Conservation (phyloP, 768 basidiomycete species). For the Termitomyces sp. region DNA sequence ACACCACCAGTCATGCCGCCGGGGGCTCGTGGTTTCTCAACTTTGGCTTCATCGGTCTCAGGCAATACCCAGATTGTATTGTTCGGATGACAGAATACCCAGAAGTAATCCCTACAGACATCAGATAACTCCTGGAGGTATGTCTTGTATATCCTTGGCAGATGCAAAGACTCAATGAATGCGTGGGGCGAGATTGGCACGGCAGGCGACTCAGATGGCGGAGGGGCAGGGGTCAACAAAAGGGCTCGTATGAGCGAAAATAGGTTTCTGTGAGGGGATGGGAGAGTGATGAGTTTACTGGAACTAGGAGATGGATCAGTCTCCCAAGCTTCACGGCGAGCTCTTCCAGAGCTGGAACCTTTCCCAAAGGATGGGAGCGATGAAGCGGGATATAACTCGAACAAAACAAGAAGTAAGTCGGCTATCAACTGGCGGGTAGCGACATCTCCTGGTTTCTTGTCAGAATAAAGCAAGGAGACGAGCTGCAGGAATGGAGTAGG, state of each 20-base stretch:
- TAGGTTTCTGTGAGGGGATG: constrained; percentile 64
- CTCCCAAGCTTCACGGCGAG: constrained; percentile 55
- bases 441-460: constrained; percentile 97
- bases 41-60: constrained; percentile 78
- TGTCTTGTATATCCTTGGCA: constrained; percentile 69
- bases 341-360: constrained; percentile 14
- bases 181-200: constrained; percentile 66
- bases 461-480: constrained; percentile 82
- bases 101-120: constrained; percentile 89
- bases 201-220: constrained; percentile 55
- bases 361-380: constrained; percentile 51
- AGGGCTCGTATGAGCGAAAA: constrained; percentile 72
- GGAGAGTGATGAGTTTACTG: constrained; percentile 56
- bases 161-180: constrained; percentile 71
- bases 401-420: constrained; percentile 81
- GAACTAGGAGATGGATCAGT: constrained; percentile 32
- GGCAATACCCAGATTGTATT: constrained; percentile 86
- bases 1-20: constrained; percentile 99
- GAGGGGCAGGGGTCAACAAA: constrained; percentile 67
- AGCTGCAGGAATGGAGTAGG: constrained; percentile 87
- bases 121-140: constrained; percentile 84
- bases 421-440: constrained; percentile 85
- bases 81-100: constrained; percentile 95
- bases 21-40: constrained; percentile 89
- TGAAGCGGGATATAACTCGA: constrained; percentile 80